Evolutionary conservation across 176 grass and related monocot genomes (phyloP).

Genomic region (Rhipidocladum racemiflorum): DNA sequence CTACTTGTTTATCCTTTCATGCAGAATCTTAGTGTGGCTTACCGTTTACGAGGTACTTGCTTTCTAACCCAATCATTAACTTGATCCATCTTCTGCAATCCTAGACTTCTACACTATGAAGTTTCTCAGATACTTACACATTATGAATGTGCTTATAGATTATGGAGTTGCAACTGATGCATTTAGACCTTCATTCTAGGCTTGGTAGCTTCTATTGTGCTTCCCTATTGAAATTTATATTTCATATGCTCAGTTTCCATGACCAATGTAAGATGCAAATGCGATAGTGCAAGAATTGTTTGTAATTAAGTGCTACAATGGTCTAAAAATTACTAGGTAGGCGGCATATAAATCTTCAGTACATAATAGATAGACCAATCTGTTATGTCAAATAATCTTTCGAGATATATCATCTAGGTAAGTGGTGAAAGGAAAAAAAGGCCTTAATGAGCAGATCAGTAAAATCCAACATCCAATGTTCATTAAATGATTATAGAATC

Average conservation of each 20-base stretch:
- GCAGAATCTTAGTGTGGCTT: conserved; percentile 95
- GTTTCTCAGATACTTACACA: background rate
- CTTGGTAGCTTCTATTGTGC: background rate
- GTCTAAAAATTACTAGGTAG: background rate
- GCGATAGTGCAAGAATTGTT: background rate
- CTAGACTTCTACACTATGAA: background rate
- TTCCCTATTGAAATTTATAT: background rate
- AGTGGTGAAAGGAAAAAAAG: background rate
- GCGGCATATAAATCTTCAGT: background rate
- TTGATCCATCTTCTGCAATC: conserved; percentile 19
- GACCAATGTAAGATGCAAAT: background rate
- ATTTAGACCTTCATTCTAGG: background rate
- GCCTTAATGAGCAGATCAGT: background rate
- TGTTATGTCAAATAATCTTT: conserved; percentile 2
- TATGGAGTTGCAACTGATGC: conserved; percentile 1
- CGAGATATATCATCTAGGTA: background rate
- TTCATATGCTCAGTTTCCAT: conserved; percentile 5
- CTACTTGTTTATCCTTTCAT: conserved; percentile 98
- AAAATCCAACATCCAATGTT: background rate
- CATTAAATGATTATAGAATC: background rate
- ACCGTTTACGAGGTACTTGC: conserved; percentile 83
- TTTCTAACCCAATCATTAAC: conserved; percentile 15
- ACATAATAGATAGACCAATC: background rate
- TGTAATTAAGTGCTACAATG: conserved; percentile 7
- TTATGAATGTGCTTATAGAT: conserved; percentile 8